Percentiles rank a stretch among this genome's conserved stretches.
Evolutionary conservation across 169 alveolate genomes (phyloP).

Genomic region (Cardiosporidium cionae): DNA sequence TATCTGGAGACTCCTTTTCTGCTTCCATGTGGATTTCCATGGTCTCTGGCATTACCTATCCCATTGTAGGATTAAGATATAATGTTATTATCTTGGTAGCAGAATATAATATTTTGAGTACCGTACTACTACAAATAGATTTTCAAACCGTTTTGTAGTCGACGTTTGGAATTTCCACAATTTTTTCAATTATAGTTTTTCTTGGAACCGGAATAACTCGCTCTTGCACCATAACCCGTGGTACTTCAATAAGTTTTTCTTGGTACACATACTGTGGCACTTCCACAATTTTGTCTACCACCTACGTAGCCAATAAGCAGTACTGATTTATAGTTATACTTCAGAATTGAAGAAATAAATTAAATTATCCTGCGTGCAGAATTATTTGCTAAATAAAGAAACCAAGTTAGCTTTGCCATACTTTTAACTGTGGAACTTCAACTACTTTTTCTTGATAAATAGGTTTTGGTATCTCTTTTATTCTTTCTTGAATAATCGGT

Average conservation of each 20-base stretch:
- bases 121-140: not conserved
- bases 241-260: conserved; percentile 77
- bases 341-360: too few species aligned
- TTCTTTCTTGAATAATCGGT: conserved; percentile 73
- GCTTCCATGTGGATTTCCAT: too few species aligned
- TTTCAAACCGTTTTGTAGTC: conserved; percentile 60
- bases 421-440: conserved; percentile 75
- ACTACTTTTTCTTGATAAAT: conserved; percentile 74
- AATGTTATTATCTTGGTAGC: not conserved
- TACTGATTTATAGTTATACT: too few species aligned
- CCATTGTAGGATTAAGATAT: not conserved
- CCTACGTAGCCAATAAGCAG: conserved; percentile 11
- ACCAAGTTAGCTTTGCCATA: too few species aligned
- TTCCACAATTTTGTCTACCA: conserved; percentile 72
- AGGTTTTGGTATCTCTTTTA: conserved; percentile 71
- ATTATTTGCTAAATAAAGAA: not conserved
- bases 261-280: conserved; percentile 81
- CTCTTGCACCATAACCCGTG: conserved; percentile 76
- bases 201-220: conserved; percentile 77
- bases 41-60: too few species aligned
- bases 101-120: not conserved
- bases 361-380: not conserved
- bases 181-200: conserved; percentile 71
- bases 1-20: not conserved
- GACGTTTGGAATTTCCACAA: conserved; percentile 76